Evolutionary conservation across 129 eudicot species (phyloP), one percentile per base, ranked within the genome.

Genomic region (Arctium minus): DNA sequence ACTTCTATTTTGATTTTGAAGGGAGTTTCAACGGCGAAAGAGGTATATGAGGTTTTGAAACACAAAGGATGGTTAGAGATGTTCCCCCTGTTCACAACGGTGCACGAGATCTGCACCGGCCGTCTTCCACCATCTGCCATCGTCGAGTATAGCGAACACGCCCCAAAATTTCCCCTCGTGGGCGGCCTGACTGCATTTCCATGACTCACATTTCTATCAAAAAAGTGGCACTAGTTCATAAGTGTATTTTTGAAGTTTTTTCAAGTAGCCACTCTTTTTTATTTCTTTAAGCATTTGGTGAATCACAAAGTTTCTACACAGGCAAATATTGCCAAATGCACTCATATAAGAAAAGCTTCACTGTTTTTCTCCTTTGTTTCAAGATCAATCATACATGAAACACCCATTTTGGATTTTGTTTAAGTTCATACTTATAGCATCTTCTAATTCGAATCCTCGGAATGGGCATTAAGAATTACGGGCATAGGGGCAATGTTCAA

Each of bases 1-100:
- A 7, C 79, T n/a, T 73, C 0, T 70, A 39, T 56, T 17, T 85
- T 77, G 6, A n/a, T 62, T 76, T 85, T 86, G 88, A 71, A 96
- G 99, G 99, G 99, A 12, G 99, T 96, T 22, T 92, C 92, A 11
- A 96, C 99, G 36, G 99, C 98, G 31, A 89, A 90, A 87, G 99
- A 96, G 87, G 97, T 96, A 35, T 90, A 93, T 27, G 98, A 96
- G 85, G 97, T 96, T 73, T 81, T 96, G 78, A 86, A 86, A 73
- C 97, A 91, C 87, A 86, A 92, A 10, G 89, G 92, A 40, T 96
- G 99, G 99, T 87, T 96, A 81, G 98, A 96, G 79, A 81, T 83
- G 75, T 96, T 96, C 79, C 99, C 99, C 0, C 88, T 96, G 29
- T 96, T 96, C 89, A 88, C 90, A 40, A 96, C 98, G 0, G 95